Conservation (phyloP, 1,139 yeast genomes). For the Blastobotrys serpentis region DNA sequence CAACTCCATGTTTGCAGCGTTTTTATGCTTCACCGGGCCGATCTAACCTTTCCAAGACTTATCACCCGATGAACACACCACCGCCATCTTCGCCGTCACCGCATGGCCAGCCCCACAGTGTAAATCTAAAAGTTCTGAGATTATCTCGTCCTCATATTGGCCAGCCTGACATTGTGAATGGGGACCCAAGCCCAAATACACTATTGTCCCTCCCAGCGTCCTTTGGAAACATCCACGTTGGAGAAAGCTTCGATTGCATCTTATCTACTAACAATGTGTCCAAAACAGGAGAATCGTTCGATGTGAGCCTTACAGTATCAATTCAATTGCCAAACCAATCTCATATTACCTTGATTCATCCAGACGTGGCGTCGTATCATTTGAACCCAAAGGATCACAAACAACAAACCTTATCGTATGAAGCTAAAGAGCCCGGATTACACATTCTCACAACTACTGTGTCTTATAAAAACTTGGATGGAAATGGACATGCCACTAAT, state of each 20-base stretch:
- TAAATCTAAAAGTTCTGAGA: constrained; percentile 33
- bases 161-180: constrained; percentile 19
- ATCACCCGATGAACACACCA: background rate
- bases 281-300: constrained; percentile 13
- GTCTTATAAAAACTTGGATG: constrained; percentile 23
- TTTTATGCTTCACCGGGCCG: too few species aligned
- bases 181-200: constrained; percentile 17
- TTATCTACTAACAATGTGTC: constrained; percentile 26
- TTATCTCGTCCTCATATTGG: constrained; percentile 32
- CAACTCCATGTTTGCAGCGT: too few species aligned
- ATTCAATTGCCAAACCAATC: constrained; percentile 26
- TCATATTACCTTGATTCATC: constrained; percentile 20
- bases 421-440: constrained; percentile 33
- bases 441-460: constrained; percentile 34
- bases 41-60: too few species aligned
- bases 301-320: constrained; percentile 24
- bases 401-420: constrained; percentile 32
- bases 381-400: constrained; percentile 22
- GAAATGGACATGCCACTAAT: constrained; percentile 15
- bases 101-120: constrained; percentile 16
- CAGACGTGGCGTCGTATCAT: constrained; percentile 21
- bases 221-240: constrained; percentile 34
- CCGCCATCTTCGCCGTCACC: background rate
- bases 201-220: constrained; percentile 28
- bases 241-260: constrained; percentile 34